Evolutionary conservation across 345 rosid genomes (phyloP).

Genomic region (Barbarea vulgaris): DNA sequence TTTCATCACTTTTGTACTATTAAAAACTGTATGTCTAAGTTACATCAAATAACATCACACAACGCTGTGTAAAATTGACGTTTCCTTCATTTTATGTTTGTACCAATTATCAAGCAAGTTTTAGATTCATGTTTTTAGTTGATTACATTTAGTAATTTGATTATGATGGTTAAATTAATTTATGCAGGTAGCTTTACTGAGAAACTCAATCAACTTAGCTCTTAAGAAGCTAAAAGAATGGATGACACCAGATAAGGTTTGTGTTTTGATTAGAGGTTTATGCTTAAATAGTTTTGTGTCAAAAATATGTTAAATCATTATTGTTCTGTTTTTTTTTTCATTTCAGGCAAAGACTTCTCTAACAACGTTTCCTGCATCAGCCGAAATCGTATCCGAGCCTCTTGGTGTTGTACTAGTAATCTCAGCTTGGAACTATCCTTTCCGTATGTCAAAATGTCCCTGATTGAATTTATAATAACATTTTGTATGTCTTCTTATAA

Average conservation of each 20-base stretch:
- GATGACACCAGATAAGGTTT: conserved; percentile 84
- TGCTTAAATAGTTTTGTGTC: conserved; percentile 5
- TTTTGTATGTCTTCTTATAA: conserved; percentile 7
- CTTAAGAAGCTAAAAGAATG: conserved; percentile 72
- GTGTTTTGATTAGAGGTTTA: neutral
- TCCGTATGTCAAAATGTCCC: conserved; percentile 53
- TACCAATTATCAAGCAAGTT: neutral
- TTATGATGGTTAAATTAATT: neutral
- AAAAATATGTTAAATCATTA: neutral
- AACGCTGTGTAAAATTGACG: neutral
- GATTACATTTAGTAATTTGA: neutral
- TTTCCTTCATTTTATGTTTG: conserved; percentile 8
- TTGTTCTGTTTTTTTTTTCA: neutral
- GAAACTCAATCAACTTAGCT: conserved; percentile 60
- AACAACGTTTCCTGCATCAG: conserved; percentile 86
- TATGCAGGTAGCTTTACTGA: conserved; percentile 64
- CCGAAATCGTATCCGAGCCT: conserved; percentile 88
- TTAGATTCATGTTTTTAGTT: neutral
- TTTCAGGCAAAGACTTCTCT: conserved; percentile 82
- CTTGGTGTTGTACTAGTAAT: conserved; percentile 86
- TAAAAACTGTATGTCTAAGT: neutral
- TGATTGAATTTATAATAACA: neutral
- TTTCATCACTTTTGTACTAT: neutral
- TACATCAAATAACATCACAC: neutral
- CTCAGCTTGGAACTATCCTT: conserved; percentile 97